These are phyloP conservation scores for Plasmopara muralis DNA, from an alignment of 352 stramenopile species.

Conservation along the genomic window DNA sequence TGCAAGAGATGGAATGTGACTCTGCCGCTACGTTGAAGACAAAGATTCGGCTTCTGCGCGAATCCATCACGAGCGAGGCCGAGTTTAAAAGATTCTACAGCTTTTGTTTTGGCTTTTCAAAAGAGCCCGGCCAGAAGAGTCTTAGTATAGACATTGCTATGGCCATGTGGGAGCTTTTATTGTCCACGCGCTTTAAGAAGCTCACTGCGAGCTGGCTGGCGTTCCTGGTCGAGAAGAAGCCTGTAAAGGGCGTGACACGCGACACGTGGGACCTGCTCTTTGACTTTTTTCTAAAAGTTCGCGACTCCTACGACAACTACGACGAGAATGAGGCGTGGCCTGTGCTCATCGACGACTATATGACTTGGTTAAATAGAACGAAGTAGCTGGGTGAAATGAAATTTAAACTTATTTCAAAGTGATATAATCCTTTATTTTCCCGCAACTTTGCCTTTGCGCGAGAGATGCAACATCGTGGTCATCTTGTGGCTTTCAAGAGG, in stretches of 20 bases:
- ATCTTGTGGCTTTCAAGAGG: no score
- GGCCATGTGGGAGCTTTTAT: slow-evolving; percentile 83
- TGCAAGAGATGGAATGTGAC: slow-evolving; percentile 73
- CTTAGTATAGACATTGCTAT: slow-evolving; percentile 78
- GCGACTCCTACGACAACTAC: slow-evolving; percentile 75
- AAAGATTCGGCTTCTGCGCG: slow-evolving; percentile 49
- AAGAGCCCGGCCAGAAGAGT: slow-evolving; percentile 85
- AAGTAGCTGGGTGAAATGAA: slow-evolving; percentile 26
- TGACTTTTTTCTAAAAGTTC: slow-evolving; percentile 82
- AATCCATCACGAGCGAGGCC: slow-evolving; percentile 42
- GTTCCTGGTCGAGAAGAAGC: slow-evolving; percentile 74
- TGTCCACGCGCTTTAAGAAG: slow-evolving; percentile 56
- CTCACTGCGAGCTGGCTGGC: slow-evolving; percentile 60
- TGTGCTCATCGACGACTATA: slow-evolving; percentile 87
- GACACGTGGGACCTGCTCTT: slow-evolving; percentile 84
- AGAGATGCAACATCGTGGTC: no score
- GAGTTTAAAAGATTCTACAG: slow-evolving; percentile 82
- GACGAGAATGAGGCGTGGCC: slow-evolving; percentile 87
- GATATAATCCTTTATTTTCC: no score
- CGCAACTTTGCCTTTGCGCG: no score
- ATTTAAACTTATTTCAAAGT: no score
- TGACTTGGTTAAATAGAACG: slow-evolving; percentile 72
- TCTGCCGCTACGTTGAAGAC: slow-evolving; percentile 50
- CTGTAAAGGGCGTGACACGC: slow-evolving; percentile 74
- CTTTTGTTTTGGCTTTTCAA: slow-evolving; percentile 86